Evolutionary conservation across 2,329 filamentous ascomycete genomes (phyloP), one percentile per base, ranked within the genome.

Genomic region (Penicillium freii): DNA sequence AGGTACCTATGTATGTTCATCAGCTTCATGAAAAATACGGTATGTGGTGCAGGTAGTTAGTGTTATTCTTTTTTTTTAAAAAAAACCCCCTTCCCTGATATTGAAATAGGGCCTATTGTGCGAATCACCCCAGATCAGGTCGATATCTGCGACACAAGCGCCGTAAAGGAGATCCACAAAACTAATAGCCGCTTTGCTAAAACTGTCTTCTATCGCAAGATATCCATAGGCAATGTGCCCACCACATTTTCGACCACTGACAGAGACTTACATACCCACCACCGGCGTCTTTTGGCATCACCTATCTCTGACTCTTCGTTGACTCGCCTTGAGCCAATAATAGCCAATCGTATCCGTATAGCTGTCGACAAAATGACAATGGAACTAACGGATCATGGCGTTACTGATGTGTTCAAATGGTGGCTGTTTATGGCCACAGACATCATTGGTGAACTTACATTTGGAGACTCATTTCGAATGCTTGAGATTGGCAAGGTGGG

Each of bases 381-480:
- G n/a, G 81, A 84, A 47, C 74, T 77, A 58, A 55, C 73, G 61
- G 64, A 50, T 17, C 62, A 62, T 0, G 74, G 77, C 0, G 69
- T 58, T 0, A 73, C 70, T 0, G 81, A 86, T 58, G 68, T 84
- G 0, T 74, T 77, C 56, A 83, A 83, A 55, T 85, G 82, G 82
- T 81, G 75, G 71, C 66, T 78, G 6, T 83, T 82, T 51, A 78
- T 84, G 74, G 70, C 81, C 0, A 82, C 81, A 0, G 83, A 86
- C 62, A 69, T 83, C 0, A 81, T 84, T 49, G 81, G 77, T 0
- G 76, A 84, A 50, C 66, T 86, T 6, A 78, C 72, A 1, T 85
- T 86, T 66, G 82, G 83, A 0, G 77, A 84, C n/a, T 81, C 81
- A 0, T 84, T 85, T 56, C 68, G 70, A 0, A 80, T 80, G 71